Percentiles rank a stretch among this genome's conserved stretches.
phyloP scores from a whole-genome alignment of 2,329 filamentous ascomycete genomes.

The Colletotrichum cordylinicola region DNA sequence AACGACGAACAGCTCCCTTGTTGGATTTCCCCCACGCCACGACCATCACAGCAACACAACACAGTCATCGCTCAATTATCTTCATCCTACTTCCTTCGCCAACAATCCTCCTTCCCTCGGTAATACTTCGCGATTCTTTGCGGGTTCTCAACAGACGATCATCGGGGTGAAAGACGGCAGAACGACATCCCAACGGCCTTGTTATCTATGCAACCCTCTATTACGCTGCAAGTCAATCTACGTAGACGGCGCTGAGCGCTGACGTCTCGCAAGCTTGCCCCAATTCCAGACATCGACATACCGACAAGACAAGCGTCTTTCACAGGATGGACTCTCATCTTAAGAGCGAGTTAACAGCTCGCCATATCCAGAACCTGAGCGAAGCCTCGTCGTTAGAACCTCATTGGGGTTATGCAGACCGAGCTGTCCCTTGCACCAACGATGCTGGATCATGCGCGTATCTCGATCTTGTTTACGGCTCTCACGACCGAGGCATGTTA shows the following conservation, averaged over 20 bases:
- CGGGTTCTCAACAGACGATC: not conserved
- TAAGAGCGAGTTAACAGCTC: conserved; percentile 11
- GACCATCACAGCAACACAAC: not conserved
- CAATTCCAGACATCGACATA: not conserved
- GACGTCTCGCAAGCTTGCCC: not conserved
- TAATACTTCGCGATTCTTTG: not conserved
- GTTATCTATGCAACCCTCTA: too few relatives aligned
- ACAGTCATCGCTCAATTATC: not conserved
- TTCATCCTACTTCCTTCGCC: not conserved
- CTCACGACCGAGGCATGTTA: conserved; percentile 55
- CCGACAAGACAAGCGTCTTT: not conserved
- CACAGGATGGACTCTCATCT: conserved; percentile 16
- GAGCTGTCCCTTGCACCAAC: conserved; percentile 49
- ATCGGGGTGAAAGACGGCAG: not conserved
- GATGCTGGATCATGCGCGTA: conserved; percentile 53
- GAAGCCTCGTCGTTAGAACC: conserved; percentile 38
- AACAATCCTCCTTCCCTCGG: not conserved
- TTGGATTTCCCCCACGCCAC: not conserved
- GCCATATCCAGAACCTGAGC: conserved; percentile 46
- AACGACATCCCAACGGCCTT: not conserved
- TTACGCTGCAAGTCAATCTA: not conserved
- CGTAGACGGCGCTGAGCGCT: not conserved
- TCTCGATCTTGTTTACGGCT: conserved; percentile 55
- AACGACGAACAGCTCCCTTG: not conserved
- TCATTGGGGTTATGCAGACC: conserved; percentile 55